phyloP scores from a whole-genome alignment of 371 early-diverging fungal genomes.

The Mucor lusitanicus region DNA sequence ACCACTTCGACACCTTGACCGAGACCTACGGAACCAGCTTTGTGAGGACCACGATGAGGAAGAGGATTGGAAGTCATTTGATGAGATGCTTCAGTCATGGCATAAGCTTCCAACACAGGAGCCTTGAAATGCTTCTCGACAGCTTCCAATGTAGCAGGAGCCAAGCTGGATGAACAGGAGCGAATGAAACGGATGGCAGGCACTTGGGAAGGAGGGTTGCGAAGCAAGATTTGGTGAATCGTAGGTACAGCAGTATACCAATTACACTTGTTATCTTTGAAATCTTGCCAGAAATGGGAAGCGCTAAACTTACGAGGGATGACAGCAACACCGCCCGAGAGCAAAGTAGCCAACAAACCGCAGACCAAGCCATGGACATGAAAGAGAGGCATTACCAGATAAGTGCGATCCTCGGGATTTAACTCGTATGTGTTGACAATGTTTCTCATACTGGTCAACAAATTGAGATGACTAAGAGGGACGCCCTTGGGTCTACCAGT shows the following conservation, averaged over 20 bases:
- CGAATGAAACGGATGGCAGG: slow-evolving; percentile 81
- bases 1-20: slow-evolving; percentile 81
- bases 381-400: slow-evolving; percentile 91
- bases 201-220: slow-evolving; percentile 47
- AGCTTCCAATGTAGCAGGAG: slow-evolving; percentile 72
- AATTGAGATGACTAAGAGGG: slow-evolving; percentile 82
- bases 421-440: slow-evolving; percentile 74
- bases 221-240: slow-evolving; percentile 83
- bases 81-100: slow-evolving; percentile 93
- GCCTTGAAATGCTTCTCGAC: slow-evolving; percentile 73
- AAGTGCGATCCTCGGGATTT: slow-evolving; percentile 60
- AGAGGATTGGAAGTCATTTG: slow-evolving; percentile 89
- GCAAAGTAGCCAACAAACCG: slow-evolving; percentile 72
- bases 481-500: slow-evolving; percentile 88
- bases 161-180: slow-evolving; percentile 81
- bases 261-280: slow-evolving; percentile 57
- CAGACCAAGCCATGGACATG: slow-evolving; percentile 91
- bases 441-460: slow-evolving; percentile 74
- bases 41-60: slow-evolving; percentile 68
- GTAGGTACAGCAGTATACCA: slow-evolving; percentile 92
- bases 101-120: slow-evolving; percentile 88
- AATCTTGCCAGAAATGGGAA: slow-evolving; percentile 79
- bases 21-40: slow-evolving; percentile 83
- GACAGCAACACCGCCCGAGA: slow-evolving; percentile 77
- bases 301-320: slow-evolving; percentile 84